These are phyloP conservation scores for Volvox reticuliferus DNA, from an alignment of 139 green algal genomes.

Conservation along the genomic window DNA sequence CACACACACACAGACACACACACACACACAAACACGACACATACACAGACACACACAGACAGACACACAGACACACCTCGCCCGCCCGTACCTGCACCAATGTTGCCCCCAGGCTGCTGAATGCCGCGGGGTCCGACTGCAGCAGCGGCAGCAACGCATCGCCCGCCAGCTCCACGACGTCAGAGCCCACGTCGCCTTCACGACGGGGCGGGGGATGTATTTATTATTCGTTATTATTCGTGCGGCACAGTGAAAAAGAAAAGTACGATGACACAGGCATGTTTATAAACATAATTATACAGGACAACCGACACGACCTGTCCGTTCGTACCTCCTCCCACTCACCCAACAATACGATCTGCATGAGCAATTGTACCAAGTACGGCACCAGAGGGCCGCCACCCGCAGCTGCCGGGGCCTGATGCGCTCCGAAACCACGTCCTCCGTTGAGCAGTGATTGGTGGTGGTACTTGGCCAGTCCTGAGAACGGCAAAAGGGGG, in stretches of 20 bases:
- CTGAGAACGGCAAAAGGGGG: neutral
- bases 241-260: too few species aligned
- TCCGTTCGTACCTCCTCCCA: too few species aligned
- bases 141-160: constrained; percentile 82
- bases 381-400: constrained; percentile 27
- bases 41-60: too few species aligned
- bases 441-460: constrained; percentile 39
- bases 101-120: constrained; percentile 23
- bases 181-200: constrained; percentile 33
- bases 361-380: constrained; percentile 50
- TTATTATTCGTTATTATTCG: too few species aligned
- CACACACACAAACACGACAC: too few species aligned
- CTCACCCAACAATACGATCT: neutral
- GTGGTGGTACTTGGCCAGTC: constrained; percentile 43
- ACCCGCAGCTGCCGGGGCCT: constrained; percentile 59
- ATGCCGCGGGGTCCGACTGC: constrained; percentile 62
- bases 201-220: too few species aligned
- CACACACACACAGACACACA: too few species aligned
- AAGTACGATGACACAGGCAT: too few species aligned
- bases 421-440: constrained; percentile 1
- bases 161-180: constrained; percentile 72
- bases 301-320: too few species aligned
- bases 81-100: constrained; percentile 18
- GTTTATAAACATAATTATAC: too few species aligned
- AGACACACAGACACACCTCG: too few species aligned